Percentiles rank a stretch among this genome's conserved stretches.
These are phyloP conservation scores for Penicillium riverlandense DNA, from an alignment of 495 filamentous ascomycete genomes.

Conservation along the genomic window DNA sequence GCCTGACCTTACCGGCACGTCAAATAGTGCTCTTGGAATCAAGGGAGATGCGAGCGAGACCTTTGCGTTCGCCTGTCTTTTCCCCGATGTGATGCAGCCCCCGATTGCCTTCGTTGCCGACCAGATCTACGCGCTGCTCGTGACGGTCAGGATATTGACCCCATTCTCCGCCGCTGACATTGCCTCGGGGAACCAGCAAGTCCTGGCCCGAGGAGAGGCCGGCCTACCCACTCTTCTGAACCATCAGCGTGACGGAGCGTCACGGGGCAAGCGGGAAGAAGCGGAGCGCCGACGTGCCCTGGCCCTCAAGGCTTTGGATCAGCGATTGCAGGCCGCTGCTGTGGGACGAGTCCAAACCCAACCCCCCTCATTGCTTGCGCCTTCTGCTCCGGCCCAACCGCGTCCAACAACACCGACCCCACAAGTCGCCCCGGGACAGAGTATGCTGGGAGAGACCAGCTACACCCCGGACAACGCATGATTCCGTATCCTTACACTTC, in stretches of 20 bases:
- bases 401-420: constrained; percentile 23
- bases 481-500: constrained; percentile 4
- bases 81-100: constrained; percentile 79
- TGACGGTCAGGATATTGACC: constrained; percentile 66
- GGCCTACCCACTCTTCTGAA: constrained; percentile 56
- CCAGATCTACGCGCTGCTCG: constrained; percentile 64
- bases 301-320: constrained; percentile 85
- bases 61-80: constrained; percentile 91
- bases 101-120: constrained; percentile 67
- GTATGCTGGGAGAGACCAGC: constrained; percentile 59
- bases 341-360: constrained; percentile 31
- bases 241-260: constrained; percentile 28
- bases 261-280: constrained; percentile 65
- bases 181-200: constrained; percentile 68
- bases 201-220: constrained; percentile 59
- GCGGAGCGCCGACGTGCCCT: constrained; percentile 84
- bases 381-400: constrained; percentile 34
- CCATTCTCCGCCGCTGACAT: constrained; percentile 86
- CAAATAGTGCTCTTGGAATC: constrained; percentile 42
- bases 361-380: constrained; percentile 23
- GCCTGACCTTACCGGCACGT: constrained; percentile 47
- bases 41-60: constrained; percentile 91
- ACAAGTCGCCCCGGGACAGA: constrained; percentile 24
- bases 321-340: constrained; percentile 78
- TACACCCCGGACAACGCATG: constrained; percentile 59